Base-by-base conservation (phyloP, 306 rosid genomes). In the Betula pendula region DNA sequence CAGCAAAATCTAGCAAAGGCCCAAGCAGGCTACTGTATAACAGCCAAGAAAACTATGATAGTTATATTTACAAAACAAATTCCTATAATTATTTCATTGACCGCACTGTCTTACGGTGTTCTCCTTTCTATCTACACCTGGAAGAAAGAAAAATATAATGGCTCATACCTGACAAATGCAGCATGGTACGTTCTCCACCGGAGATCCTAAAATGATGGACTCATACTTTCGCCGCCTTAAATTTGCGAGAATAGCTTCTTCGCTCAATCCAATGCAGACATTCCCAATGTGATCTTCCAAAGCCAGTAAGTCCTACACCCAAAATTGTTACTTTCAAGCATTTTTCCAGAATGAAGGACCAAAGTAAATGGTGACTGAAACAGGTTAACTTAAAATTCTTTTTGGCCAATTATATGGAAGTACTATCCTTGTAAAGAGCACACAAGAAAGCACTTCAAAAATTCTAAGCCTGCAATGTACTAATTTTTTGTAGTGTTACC, bases 161-260 rank as follows among this genome's bases (percentile, higher is more conserved):
- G 20, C 27, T 5, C 74, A 76, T 68, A 84, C 87, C 77, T 68
- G 87, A 24, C 87, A 84, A 14, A 84, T 77, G 52, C 77, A 22
- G 63, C 84, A 84, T 3, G 9, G 13, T 24, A 80, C 77, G 17
- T 40, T 72, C 40, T 22, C 22, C 8, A 15, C 33, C 3, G 55
- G 65, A 72, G 50, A 17, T 22, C 2, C 40, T 3, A 11, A 29
- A 0, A 2, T 3, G 19, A 40, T 31, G 15, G 56, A 19, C 4
- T 19, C 43, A 45, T 66, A 80, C 16, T 5, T 27, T 20, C 62
- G 79, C 16, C 5, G 70, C 17, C 47, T 35, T 47, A 84, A 58
- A 31, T 42, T 3, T 0, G 10, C 0, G 19, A 49, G 0, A 59
- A 84, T 68, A 33, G 53, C 65, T 3, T 68, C 45, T 0, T 84